Evolutionary conservation across 768 basidiomycete genomes (phyloP), one percentile per base, ranked within the genome.

Genomic region (Asterophora lycoperdoides): DNA sequence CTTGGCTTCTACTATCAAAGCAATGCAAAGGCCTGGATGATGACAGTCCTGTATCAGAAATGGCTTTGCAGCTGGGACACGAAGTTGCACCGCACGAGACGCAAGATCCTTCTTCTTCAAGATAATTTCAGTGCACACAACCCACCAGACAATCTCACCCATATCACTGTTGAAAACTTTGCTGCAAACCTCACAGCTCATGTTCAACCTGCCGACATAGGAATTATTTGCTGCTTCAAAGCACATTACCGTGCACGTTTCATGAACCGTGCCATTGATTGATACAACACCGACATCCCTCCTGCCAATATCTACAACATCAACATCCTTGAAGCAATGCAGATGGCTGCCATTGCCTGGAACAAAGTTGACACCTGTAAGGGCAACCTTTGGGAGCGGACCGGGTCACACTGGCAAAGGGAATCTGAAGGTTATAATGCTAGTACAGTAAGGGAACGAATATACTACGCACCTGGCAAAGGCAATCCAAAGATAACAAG

Each of bases 11-110:
- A 60, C 45, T 72, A 72, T 41, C 56, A 54, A 10, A 66, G 64
- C 56, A 73, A 71, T 55, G 55, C 53, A 18, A 73, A 66, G 44
- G 66, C 68, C 2, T 72, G 68, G 70, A 73, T 72, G 70, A 70
- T 63, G 0, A 28, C 57, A 0, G 33, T 42, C 8, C 50, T 71
- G 1, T 73, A 66, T 59, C 56, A 67, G 33, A 60, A 68, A 19
- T 73, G 68, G 67, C 48, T 71, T 37, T 33, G 45, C 15, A 9
- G 60, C 14, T 68, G 62, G 61, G 68, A 72, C 54, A 13, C 28
- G 5, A 49, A 70, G 36, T 44, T 71, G 42, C 35, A 45, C 13
- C 4, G 19, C 44, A 19, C 60, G 9, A 30, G 36, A 1, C 19
- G 10, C 13, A 32, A 44, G 6, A 40, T 50, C 14, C 15, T 50